These are phyloP conservation scores for Pleurostoma richardsiae DNA, from an alignment of 2,329 filamentous ascomycete species.

Conservation along the genomic window DNA sequence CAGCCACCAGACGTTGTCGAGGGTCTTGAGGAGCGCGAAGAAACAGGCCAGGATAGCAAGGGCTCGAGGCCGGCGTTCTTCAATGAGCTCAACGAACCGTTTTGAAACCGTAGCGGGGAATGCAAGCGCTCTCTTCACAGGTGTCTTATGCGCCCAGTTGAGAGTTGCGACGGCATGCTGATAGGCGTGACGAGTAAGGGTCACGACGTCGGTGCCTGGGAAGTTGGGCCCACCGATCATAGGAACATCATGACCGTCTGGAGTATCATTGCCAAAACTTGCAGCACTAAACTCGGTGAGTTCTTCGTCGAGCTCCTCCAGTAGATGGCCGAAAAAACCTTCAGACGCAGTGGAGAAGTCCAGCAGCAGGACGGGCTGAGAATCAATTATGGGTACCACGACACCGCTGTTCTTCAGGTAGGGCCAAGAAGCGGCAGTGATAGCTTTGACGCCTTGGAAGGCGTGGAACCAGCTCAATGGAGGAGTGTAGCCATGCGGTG, in stretches of 20 bases:
- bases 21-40: constrained; percentile 58
- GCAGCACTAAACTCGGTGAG: constrained; percentile 25
- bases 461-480: constrained; percentile 63
- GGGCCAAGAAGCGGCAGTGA: constrained; percentile 60
- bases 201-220: constrained; percentile 11
- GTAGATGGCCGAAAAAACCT: constrained; percentile 57
- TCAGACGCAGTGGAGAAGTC: constrained; percentile 47
- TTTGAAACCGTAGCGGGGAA: constrained; percentile 62
- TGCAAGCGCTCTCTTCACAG: constrained; percentile 52
- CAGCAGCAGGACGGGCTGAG: constrained; percentile 57
- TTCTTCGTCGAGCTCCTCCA: constrained; percentile 54
- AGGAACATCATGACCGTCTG: constrained; percentile 19
- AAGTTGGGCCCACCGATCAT: not conserved
- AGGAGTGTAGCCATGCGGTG: constrained; percentile 42
- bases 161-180: constrained; percentile 60
- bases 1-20: constrained; percentile 65
- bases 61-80: constrained; percentile 53
- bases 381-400: constrained; percentile 58
- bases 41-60: constrained; percentile 62
- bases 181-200: constrained; percentile 48
- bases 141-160: constrained; percentile 61
- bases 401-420: constrained; percentile 54
- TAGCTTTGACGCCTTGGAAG: constrained; percentile 62
- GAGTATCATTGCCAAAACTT: constrained; percentile 14
- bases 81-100: constrained; percentile 55